These are phyloP conservation scores for Liriodendron chinense DNA, from an alignment of 164 flowering plant species.

Conservation along the genomic window DNA sequence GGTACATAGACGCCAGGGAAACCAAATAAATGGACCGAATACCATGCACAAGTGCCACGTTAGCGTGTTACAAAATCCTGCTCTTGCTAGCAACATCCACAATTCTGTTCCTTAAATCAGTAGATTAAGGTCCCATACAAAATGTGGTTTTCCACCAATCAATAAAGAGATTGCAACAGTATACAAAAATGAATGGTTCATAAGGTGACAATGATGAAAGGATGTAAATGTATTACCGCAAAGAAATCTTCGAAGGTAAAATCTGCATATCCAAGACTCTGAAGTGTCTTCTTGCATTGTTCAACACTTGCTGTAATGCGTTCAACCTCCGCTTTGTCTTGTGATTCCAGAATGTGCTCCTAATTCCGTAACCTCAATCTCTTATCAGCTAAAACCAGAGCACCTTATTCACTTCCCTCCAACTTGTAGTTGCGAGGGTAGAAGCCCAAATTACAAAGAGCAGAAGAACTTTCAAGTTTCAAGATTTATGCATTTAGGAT, in stretches of 20 bases:
- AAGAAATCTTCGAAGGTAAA: conserved; percentile 98
- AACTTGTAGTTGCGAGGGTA: conserved; percentile 18
- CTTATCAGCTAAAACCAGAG: conserved; percentile 20
- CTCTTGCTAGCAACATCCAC: too few relatives aligned
- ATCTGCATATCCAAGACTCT: conserved; percentile 73
- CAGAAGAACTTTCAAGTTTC: conserved; percentile 2
- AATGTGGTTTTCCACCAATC: too few relatives aligned
- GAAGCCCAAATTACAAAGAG: conserved; percentile 16
- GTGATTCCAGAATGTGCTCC: conserved; percentile 87
- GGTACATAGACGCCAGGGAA: too few relatives aligned
- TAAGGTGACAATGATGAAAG: background rate
- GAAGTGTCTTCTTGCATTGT: conserved; percentile 81
- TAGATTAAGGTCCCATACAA: too few relatives aligned
- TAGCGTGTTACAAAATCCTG: too few relatives aligned
- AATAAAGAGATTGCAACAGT: too few relatives aligned
- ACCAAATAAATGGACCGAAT: too few relatives aligned
- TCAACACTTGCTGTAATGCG: conserved; percentile 71
- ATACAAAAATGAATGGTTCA: background rate
- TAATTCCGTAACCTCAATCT: conserved; percentile 30
- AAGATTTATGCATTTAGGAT: conserved; percentile 21
- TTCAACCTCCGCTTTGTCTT: conserved; percentile 78
- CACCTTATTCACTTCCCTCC: conserved; percentile 18
- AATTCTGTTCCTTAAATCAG: too few relatives aligned
- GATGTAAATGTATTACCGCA: conserved; percentile 36
- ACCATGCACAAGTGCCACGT: too few relatives aligned